Base-by-base conservation (phyloP, 2,329 filamentous ascomycete genomes). In the Dactylellina cionopaga region DNA sequence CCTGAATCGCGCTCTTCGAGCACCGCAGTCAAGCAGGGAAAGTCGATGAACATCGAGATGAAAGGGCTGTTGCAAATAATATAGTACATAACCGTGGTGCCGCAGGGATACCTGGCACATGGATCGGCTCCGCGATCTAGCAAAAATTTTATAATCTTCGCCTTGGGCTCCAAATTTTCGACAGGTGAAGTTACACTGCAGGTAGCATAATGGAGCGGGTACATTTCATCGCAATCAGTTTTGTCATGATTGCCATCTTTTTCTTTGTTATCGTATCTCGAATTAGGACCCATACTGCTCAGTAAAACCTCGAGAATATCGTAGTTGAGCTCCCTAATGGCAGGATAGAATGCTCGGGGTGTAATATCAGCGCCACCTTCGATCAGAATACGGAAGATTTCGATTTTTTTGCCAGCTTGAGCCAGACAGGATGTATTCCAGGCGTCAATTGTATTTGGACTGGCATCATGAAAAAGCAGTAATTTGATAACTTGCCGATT, bases 301-400 rank as follows among this genome's bases (percentile, higher is more conserved):
- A 59, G n/a, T 15, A 59, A 10, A 17, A 15, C 33, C 27, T 47
- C 39, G 15, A 59, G 15, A 1, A 59, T 33, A 13, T 59, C 55
- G n/a, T 22, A 33, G n/a, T 17, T 33, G 11, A 17, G 25, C 5
- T 47, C 37, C 24, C 5, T 11, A 13, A 59, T 47, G 6, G 55
- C 55, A 35, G n/a, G 7, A 24, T 25, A n/a, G 24, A 59, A 22
- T 24, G 37, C 55, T 24, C n/a, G n/a, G 4, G 51, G 51, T 25
- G 51, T 41, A 19, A 55, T 41, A 55, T 55, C 19, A 17, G 33
- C 51, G 17, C 51, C 51, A 15, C 27, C 5, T 27, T 55, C 4
- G 5, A 55, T 13, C 15, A 55, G 10, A 6, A 55, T 5, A 5
- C 41, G 17, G 24, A 55, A 55, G 1, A 55, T 55, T 5, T 39